Conservation (phyloP, 345 rosid species). For the Raphanus raphanistrum region DNA sequence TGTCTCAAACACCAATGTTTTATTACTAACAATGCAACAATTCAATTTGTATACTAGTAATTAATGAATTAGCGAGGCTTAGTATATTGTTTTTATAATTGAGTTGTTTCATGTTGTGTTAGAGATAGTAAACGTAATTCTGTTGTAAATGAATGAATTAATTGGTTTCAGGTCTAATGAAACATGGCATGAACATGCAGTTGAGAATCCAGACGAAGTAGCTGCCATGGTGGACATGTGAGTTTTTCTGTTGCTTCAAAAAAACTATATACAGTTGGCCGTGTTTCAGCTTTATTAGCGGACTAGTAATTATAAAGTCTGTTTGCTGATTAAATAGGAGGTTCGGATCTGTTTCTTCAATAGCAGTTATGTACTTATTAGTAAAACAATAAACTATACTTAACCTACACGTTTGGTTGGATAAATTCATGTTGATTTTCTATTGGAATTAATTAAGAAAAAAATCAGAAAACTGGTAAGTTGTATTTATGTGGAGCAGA, state of each 20-base stretch:
- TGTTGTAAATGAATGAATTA: not conserved
- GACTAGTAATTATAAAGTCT: conserved; percentile 1
- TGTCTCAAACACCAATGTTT: not conserved
- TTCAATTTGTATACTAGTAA: not conserved
- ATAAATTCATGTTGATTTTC: not conserved
- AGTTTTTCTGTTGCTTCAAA: conserved; percentile 42
- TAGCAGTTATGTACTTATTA: not conserved
- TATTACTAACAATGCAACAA: not conserved
- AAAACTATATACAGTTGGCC: not conserved
- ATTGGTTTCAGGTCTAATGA: conserved; percentile 45
- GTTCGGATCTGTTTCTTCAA: not conserved
- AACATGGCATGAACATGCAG: conserved; percentile 60
- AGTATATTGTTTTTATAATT: not conserved
- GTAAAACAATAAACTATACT: conserved; percentile 11
- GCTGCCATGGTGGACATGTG: conserved; percentile 79
- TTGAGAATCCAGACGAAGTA: conserved; percentile 70
- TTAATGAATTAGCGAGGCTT: conserved; percentile 9
- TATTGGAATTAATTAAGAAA: not conserved
- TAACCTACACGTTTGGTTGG: not conserved
- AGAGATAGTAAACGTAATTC: not conserved
- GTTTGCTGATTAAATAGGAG: not conserved
- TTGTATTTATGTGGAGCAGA: conserved; percentile 33
- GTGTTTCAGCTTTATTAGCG: not conserved
- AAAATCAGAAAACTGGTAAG: conserved; percentile 20
- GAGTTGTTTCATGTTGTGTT: not conserved